A percentile compares a stretch with the other conserved stretches of the same genome.
Evolutionary conservation across 441 rosid species (phyloP).

Genomic region (Gossypium davidsonii): DNA sequence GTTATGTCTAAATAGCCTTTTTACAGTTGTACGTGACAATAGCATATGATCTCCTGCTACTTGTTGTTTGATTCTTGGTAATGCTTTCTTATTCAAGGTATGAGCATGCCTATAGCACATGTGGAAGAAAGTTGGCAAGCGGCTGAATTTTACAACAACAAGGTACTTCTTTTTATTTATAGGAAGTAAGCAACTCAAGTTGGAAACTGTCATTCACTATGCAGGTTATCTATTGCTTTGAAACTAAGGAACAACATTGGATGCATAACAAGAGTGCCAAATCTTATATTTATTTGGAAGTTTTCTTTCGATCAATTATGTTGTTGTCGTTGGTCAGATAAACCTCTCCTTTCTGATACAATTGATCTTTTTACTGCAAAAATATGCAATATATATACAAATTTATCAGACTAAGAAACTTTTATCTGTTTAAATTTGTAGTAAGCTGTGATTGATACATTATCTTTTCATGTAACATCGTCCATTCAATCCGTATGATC

Average conservation of each 20-base stretch:
- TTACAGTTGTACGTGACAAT: neutral
- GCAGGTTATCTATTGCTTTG: neutral
- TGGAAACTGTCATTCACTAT: neutral
- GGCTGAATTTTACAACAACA: constrained; percentile 95
- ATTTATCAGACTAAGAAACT: neutral
- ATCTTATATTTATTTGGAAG: neutral
- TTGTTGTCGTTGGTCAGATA: neutral
- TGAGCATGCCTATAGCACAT: constrained; percentile 94
- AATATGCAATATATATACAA: neutral
- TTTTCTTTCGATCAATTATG: neutral
- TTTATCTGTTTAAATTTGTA: neutral
- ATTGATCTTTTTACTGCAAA: neutral
- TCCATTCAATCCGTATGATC: neutral
- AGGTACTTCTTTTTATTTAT: constrained; percentile 41
- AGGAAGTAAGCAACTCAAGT: neutral
- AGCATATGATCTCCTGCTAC: neutral
- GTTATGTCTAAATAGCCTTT: constrained; percentile 5
- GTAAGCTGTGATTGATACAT: neutral
- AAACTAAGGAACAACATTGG: neutral
- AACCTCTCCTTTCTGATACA: neutral
- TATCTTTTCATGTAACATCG: neutral
- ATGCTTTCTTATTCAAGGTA: constrained; percentile 44
- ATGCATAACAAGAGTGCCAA: constrained; percentile 1
- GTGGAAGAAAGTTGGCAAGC: constrained; percentile 98
- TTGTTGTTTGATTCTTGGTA: constrained; percentile 5